Evolutionary conservation across 1,284 basidiomycete species (phyloP), one percentile per base, ranked within the genome.

Genomic region (Somion occarium): DNA sequence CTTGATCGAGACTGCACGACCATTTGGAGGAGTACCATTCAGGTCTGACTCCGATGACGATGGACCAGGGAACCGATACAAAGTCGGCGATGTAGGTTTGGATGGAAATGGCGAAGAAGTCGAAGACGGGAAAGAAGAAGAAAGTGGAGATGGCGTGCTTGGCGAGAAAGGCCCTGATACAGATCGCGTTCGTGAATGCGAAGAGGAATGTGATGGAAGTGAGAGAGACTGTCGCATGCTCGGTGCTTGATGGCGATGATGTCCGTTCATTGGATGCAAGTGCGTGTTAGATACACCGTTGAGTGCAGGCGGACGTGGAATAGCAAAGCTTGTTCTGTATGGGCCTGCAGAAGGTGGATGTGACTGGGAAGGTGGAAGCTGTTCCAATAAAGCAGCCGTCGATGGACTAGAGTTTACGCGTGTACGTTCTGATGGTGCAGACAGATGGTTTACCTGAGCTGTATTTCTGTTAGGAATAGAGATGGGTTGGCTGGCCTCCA

Each of bases 111-210:
- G 49, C 54, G 58, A 55, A 57, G 52, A 66, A 49, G 41, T 46
- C 20, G 59, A 61, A 27, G 62, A 50, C 42, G 74, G 69, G 59
- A 78, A 75, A 27, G 76, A 71, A n/a, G 69, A 61, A 4, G 73
- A 69, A 15, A 80, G 69, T 11, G 78, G 79, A 9, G 79, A 80
- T 9, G 76, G 75, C 5, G 73, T 65, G 30, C 66, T 64, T 0
- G 83, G 81, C 5, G 75, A 70, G 60, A 79, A 85, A 5, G 79
- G 73, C 7, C 75, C 74, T 2, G 83, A 83, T 42, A 82, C 75
- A 76, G 75, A 46, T 68, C 67, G 64, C 79, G 83, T 24, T 37
- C 63, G 59, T 61, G 65, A 48, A 64, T 64, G 64, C 7, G 39
- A 41, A 53, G 59, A 23, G 34, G 57, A 53, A 51, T 61, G 60